A percentile compares a stretch with the other conserved stretches of the same genome.
phyloP scores from a whole-genome alignment of 805 yeast genomes.

The Hemisphaericaspora nanyangensis region DNA sequence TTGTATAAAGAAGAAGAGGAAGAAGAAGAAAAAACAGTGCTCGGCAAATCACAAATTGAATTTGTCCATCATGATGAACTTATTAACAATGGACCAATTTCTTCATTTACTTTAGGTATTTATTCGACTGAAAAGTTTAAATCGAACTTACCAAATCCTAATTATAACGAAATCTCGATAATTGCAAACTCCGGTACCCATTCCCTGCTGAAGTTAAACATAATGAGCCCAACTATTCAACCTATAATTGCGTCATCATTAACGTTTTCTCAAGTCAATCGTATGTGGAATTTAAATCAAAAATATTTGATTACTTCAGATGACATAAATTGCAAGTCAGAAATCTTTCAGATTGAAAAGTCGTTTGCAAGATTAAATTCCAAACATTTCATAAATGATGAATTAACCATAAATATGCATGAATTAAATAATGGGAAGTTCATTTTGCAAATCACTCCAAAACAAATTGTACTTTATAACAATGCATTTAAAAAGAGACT shows the following conservation, averaged over 20 bases:
- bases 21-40: slow-evolving; percentile 16
- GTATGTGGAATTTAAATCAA: slow-evolving; percentile 70
- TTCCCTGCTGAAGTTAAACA: slow-evolving; percentile 49
- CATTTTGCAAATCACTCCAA: slow-evolving; percentile 72
- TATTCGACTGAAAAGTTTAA: slow-evolving; percentile 50
- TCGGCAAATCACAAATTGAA: slow-evolving; percentile 16
- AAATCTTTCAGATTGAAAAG: slow-evolving; percentile 60
- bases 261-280: slow-evolving; percentile 66
- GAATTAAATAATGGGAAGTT: slow-evolving; percentile 52
- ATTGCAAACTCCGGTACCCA: slow-evolving; percentile 69
- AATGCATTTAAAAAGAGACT: slow-evolving; percentile 52
- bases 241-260: slow-evolving; percentile 67
- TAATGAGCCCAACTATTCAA: slow-evolving; percentile 63
- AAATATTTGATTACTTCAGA: slow-evolving; percentile 63
- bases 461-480: slow-evolving; percentile 57
- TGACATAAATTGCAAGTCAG: slow-evolving; percentile 57
- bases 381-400: slow-evolving; percentile 59
- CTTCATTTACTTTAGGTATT: slow-evolving; percentile 63
- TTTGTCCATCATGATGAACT: slow-evolving; percentile 52
- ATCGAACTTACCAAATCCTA: slow-evolving; percentile 68
- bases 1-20: slow-evolving; percentile 32
- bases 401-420: slow-evolving; percentile 64
- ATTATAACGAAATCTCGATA: slow-evolving; percentile 59
- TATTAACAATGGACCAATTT: slow-evolving; percentile 68
- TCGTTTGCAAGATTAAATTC: slow-evolving; percentile 59